phyloP scores from a whole-genome alignment of 345 rosid genomes.

The Carallia pectinifolia region DNA sequence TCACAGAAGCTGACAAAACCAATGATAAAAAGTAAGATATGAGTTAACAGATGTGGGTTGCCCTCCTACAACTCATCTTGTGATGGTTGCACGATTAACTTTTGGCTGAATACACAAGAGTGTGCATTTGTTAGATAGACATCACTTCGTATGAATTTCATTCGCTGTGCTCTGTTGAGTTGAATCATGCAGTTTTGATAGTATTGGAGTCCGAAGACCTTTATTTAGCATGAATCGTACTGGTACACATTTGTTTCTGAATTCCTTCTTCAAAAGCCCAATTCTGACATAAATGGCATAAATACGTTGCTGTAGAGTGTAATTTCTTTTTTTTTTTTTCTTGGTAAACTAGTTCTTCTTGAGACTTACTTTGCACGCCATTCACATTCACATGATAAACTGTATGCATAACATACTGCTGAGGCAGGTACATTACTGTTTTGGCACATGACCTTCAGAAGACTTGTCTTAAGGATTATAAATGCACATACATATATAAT shows the following conservation, averaged over 20 bases:
- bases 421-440: not conserved
- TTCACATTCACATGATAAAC: not conserved
- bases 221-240: not conserved
- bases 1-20: conserved; percentile 83
- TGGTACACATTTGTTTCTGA: not conserved
- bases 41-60: not conserved
- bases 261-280: not conserved
- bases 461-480: not conserved
- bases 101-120: not conserved
- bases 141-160: not conserved
- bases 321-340: not conserved
- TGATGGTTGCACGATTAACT: not conserved
- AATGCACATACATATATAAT: not conserved
- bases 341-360: not conserved
- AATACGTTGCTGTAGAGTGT: not conserved
- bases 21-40: conserved; percentile 76
- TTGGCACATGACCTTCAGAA: not conserved
- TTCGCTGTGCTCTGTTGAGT: not conserved
- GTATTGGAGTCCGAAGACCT: not conserved
- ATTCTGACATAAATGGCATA: not conserved
- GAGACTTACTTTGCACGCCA: not conserved
- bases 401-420: not conserved
- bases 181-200: not conserved
- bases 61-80: not conserved
- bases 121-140: not conserved